Base-by-base conservation (phyloP, 2,329 filamentous ascomycete species). In the Canariomyces notabilis region DNA sequence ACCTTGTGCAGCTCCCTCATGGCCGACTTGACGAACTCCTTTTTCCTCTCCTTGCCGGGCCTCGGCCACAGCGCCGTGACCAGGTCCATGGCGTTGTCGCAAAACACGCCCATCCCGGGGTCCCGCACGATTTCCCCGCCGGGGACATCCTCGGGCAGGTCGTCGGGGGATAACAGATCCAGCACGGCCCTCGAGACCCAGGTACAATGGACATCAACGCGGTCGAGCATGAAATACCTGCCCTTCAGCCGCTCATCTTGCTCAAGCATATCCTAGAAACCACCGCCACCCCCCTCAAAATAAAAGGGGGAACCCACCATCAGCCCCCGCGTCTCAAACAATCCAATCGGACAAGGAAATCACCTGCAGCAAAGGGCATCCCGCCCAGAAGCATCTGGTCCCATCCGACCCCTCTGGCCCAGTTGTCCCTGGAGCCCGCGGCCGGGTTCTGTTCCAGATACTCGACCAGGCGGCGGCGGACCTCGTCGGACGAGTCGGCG, bases 41-140 rank as follows among this genome's bases (percentile, higher is more conserved):
- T 68, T 57, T 79, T 83, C 53, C 70, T 72, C n/a, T 69, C 68
- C 5, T 62, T 63, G 36, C 67, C 68, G 0, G 80, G 79, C 47
- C 74, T 73, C 2, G 82, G 81, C 68, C 79, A 83, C 15, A 77
- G 56, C 2, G 69, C 64, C 46, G 71, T 67, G 29, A 85, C 71
- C 41, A 82, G 62, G 35, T 82, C 78, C 75, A 86, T 85, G 19
- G 83, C 82, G 58, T 86, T 86, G 62, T 87, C 83, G 59, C 83
- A 87, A 55, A 87, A 86, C 8, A 87, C 82, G 34, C 83, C 83
- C 57, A 75, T 71, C 0, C 80, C 80, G 0, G 82, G 82, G 3
- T 77, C 66, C 22, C 74, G 71, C 12, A 83, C 62, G 9, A 85
- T 74, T 49, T 85, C 80, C 2, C 83, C 83, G 9, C 82, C 83